Conservation (phyloP, 2,329 filamentous ascomycete species). For the Lecanoromycetidae sp. region DNA sequence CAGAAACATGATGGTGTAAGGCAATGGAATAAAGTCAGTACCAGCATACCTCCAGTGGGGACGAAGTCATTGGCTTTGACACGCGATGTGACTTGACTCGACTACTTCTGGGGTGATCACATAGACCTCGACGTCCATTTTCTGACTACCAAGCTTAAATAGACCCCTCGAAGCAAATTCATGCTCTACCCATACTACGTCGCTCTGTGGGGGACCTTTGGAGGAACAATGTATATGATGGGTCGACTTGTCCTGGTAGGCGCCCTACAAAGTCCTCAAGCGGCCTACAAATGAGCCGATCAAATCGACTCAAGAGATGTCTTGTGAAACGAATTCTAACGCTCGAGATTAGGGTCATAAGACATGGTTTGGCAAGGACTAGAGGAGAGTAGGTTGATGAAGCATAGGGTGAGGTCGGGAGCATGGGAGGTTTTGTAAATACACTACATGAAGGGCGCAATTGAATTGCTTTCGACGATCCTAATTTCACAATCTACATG, state of each 20-base stretch:
- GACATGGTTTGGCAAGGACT: slow-evolving; percentile 39
- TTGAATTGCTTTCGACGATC: no score
- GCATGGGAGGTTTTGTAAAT: background rate
- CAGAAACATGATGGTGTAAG: slow-evolving; percentile 54
- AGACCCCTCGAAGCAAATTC: slow-evolving; percentile 45
- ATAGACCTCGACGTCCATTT: background rate
- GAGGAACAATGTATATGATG: slow-evolving; percentile 27
- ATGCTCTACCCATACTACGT: slow-evolving; percentile 51
- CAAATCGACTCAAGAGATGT: no score
- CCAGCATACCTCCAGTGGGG: no score
- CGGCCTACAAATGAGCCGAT: background rate
- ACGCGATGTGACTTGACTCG: no score
- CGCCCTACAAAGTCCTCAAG: no score
- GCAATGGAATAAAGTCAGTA: slow-evolving; percentile 56
- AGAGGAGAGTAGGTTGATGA: background rate
- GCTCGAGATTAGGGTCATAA: slow-evolving; percentile 44
- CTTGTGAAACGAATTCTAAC: background rate
- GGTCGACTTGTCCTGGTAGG: slow-evolving; percentile 33
- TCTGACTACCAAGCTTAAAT: slow-evolving; percentile 7
- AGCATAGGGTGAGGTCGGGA: background rate
- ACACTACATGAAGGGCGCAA: background rate
- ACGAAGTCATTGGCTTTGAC: no score
- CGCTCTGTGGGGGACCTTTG: slow-evolving; percentile 37
- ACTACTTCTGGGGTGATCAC: background rate
- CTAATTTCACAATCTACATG: no score